These are phyloP conservation scores for Lasiodiplodia sp. DNA, from an alignment of 2,329 filamentous ascomycete species.

Conservation along the genomic window DNA sequence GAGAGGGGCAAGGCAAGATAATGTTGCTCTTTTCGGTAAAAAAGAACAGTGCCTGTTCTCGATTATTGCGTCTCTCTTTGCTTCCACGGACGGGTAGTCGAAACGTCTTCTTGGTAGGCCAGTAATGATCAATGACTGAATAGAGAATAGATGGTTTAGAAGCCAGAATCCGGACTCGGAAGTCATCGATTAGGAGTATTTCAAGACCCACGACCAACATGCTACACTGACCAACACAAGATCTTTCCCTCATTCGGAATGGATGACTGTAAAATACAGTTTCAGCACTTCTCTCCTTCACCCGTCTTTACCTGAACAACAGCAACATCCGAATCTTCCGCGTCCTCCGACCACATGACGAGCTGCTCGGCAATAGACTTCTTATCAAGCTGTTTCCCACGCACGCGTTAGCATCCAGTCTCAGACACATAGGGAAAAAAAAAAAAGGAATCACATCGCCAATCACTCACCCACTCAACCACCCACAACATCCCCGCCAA, in stretches of 20 bases:
- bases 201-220: too few relatives aligned
- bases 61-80: too few relatives aligned
- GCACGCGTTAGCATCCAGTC: neutral
- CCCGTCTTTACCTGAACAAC: neutral
- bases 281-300: neutral
- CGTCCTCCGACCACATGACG: neutral
- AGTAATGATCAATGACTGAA: too few relatives aligned
- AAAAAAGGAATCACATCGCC: too few relatives aligned
- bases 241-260: too few relatives aligned
- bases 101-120: too few relatives aligned
- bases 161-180: too few relatives aligned
- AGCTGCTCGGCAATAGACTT: slow-evolving; percentile 9
- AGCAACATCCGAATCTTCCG: neutral
- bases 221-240: neutral
- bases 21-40: too few relatives aligned
- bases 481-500: slow-evolving; percentile 7
- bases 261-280: neutral
- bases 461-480: slow-evolving; percentile 24
- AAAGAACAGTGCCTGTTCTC: neutral
- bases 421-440: neutral
- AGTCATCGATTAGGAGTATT: too few relatives aligned
- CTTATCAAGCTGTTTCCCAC: neutral
- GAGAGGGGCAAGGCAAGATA: neutral
- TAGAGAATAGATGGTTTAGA: too few relatives aligned
- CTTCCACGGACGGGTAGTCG: too few relatives aligned